Base-by-base conservation (phyloP, 2,329 filamentous ascomycete species). In the Fusarium transvaalense region DNA sequence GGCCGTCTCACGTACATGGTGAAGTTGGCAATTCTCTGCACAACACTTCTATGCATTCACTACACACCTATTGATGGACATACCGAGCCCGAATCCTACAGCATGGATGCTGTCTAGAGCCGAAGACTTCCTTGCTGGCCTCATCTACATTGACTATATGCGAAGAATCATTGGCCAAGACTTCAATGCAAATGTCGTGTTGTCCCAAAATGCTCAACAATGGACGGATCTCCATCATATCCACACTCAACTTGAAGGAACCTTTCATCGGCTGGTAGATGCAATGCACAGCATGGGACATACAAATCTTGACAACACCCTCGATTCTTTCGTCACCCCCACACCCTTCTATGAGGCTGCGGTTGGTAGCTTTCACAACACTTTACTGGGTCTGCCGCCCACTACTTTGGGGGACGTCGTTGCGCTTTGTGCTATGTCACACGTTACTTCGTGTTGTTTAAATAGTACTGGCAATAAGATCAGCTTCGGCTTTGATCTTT, bases 221-320 rank as follows among this genome's bases (percentile, higher is more conserved):
- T 63, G 55, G 59, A 14, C 2, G 17, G 2, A 1, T 1, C 17
- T 64, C 1, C 10, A 21, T 0, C 0, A 2, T 0, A 7, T 52
- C 7, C 13, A 10, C 4, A 0, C 1, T 1, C 15, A 21, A 9
- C 10, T 58, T 0, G 13, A 58, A 3, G 23, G 3, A 6, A 6
- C 2, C 5, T 23, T 15, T 2, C 2, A 6, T 0, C 7, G 3
- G 2, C 17, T 48, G 1, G 0, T 15, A 2, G 2, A 10, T n/a
- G 19, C 3, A 10, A 12, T 2, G 5, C 14, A 5, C 0, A 7
- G 2, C 1, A n/a, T 39, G 1, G 9, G 2, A 3, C 10, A 48
- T 0, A 0, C 0, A 13, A n/a, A 8, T 2, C 5, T 17, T 6
- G 39, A 51, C 7, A 4, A 17, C 8, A 2, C 4, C 29, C 34